Evolutionary conservation across 1,139 yeast genomes (phyloP), one percentile per base, ranked within the genome.

Genomic region (Petasospora fabianii): DNA sequence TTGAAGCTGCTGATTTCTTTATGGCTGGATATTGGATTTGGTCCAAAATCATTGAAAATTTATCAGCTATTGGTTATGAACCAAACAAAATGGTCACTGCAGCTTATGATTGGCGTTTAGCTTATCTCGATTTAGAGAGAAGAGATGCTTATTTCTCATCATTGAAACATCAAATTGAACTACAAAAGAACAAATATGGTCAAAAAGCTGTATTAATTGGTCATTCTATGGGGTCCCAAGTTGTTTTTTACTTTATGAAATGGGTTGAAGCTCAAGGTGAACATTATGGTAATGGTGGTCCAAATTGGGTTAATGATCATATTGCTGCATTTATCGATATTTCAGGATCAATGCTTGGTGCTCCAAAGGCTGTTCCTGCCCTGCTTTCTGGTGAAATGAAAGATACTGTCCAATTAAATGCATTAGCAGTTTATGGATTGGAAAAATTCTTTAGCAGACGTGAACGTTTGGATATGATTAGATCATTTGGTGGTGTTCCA

Each of bases 1-100:
- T 92, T 62, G 97, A 92, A 53, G 95, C 97, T 1, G 94, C 96
- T 0, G 98, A 92, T 63, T 92, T 88, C 62, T 92, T 92, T 58
- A 80, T 92, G 61, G 87, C 97, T 5, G 98, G 98, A 0, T 92
- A 92, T 62, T 92, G 98, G 98, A 86, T 92, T 53, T 92, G 98
- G 98, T 87, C 87, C 60, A 92, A 94, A 59, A 77, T 92, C 40
- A 68, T 92, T 14, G 96, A 92, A 59, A 94, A 94, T 55, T 68
- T 94, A 49, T 95, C 96, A 2, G 97, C 87, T 1, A 75, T 94
- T 47, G 97, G 97, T 0, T 92, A 92, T 61, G 95, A 87, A 32
- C 92, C 96, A 3, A 82, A 87, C 53, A 85, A 77, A 54, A 88
- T 92, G 97, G 59, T 74, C 24, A 80, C 90, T 41, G 98, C 97